Evolutionary conservation across 306 rosid genomes (phyloP).

Genomic region (Oxytropis ochrocephala): DNA sequence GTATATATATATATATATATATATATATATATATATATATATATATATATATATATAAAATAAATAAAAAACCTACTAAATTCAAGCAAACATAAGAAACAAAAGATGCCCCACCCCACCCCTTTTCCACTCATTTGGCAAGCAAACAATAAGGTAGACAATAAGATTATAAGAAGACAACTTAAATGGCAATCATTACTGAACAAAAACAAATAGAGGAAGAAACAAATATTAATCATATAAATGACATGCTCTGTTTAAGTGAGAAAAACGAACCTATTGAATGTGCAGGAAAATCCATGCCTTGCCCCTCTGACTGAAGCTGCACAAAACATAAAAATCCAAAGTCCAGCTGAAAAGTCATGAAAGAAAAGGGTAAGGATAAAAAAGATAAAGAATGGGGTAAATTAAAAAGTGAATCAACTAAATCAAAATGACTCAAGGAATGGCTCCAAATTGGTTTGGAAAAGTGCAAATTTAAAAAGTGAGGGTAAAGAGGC

Average conservation of each 20-base stretch:
- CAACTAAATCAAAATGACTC: background rate
- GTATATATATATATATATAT: too few species aligned
- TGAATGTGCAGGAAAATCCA: slow-evolving; percentile 16
- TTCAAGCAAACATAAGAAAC: background rate
- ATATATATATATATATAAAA: too few species aligned
- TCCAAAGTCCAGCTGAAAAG: slow-evolving; percentile 22
- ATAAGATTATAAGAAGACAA: background rate
- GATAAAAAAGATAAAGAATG: background rate
- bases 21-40: too few species aligned
- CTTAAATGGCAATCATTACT: background rate
- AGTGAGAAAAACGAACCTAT: slow-evolving; percentile 15
- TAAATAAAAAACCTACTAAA: background rate
- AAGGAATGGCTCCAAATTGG: too few species aligned
- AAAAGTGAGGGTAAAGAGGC: background rate
- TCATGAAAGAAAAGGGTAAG: background rate
- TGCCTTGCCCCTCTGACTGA: slow-evolving; percentile 22
- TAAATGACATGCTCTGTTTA: background rate
- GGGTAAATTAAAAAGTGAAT: background rate
- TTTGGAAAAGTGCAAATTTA: too few species aligned
- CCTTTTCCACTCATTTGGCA: background rate
- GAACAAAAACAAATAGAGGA: background rate
- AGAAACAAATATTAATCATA: background rate
- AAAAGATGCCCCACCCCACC: background rate
- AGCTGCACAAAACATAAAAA: slow-evolving; percentile 31
- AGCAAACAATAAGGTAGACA: background rate